Conservation (phyloP, 176 grass and related monocot species). For the Poa pratensis region DNA sequence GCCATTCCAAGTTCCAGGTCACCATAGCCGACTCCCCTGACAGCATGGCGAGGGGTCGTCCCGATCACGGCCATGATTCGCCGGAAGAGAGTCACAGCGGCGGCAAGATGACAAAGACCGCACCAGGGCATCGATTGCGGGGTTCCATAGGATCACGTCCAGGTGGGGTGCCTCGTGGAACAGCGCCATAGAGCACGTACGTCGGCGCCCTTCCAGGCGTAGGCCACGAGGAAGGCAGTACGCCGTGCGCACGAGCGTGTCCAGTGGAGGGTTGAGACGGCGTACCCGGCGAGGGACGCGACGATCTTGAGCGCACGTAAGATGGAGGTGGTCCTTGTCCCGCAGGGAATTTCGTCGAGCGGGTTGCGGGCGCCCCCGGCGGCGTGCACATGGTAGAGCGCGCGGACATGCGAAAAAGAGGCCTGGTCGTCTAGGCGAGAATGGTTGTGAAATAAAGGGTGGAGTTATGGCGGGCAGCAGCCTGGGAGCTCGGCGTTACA, state of each 20-base stretch:
- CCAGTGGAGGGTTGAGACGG: slow-evolving; percentile 49
- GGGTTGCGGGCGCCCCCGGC: too few species aligned
- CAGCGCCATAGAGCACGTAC: slow-evolving; percentile 43
- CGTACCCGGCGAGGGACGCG: too few species aligned
- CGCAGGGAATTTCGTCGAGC: too few species aligned
- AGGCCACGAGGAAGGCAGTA: slow-evolving; percentile 66
- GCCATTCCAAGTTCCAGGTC: too few species aligned
- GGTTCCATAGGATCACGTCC: slow-evolving; percentile 79
- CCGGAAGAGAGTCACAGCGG: slow-evolving; percentile 44
- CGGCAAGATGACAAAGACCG: slow-evolving; percentile 27
- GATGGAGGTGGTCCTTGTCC: too few species aligned
- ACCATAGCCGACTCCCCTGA: slow-evolving; percentile 31
- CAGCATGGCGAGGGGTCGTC: slow-evolving; percentile 57
- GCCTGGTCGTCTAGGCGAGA: too few species aligned
- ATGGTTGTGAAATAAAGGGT: too few species aligned
- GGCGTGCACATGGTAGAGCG: too few species aligned
- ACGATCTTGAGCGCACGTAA: too few species aligned
- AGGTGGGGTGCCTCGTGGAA: slow-evolving; percentile 49
- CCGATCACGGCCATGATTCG: slow-evolving; percentile 48
- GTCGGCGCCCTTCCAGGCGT: slow-evolving; percentile 47
- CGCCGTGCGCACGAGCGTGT: slow-evolving; percentile 49
- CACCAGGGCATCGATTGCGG: slow-evolving; percentile 48
- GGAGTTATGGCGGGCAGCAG: too few species aligned
- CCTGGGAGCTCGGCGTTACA: too few species aligned
- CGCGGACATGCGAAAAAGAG: too few species aligned